Evolutionary conservation across 257 asterid species (phyloP).

Genomic region (Solanum etuberosum): DNA sequence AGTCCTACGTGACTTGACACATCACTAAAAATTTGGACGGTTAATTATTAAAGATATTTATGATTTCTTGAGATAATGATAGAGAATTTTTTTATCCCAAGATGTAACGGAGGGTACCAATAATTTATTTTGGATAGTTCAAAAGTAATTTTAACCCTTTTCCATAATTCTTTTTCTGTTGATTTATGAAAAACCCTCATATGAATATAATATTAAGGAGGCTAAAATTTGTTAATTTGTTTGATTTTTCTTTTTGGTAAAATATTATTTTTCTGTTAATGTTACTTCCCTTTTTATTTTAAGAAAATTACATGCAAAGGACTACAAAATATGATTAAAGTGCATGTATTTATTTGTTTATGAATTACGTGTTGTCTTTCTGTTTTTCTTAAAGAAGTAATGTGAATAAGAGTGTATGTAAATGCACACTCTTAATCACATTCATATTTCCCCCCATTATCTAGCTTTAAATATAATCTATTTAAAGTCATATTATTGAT

Average conservation of each 20-base stretch:
- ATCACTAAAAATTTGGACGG: background rate
- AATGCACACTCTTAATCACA: background rate
- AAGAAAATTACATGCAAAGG: background rate
- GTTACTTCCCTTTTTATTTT: background rate
- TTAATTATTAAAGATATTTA: background rate
- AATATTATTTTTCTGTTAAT: background rate
- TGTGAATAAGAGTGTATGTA: background rate
- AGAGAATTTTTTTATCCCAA: no score
- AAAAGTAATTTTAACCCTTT: no score
- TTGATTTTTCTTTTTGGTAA: no score
- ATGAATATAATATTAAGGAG: no score
- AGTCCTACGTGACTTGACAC: no score
- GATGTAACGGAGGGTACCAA: no score
- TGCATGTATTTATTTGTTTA: background rate
- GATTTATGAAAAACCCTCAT: no score
- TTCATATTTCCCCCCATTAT: background rate
- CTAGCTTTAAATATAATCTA: background rate
- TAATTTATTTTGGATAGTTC: no score
- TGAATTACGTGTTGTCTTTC: background rate
- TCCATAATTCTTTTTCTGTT: no score
- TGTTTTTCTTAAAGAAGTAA: no score
- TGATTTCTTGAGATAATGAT: background rate
- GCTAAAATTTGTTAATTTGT: background rate
- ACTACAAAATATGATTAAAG: background rate
- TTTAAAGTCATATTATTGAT: background rate